Conservation (phyloP, 1,284 basidiomycete genomes). For the Taiwanofungus camphoratus region DNA sequence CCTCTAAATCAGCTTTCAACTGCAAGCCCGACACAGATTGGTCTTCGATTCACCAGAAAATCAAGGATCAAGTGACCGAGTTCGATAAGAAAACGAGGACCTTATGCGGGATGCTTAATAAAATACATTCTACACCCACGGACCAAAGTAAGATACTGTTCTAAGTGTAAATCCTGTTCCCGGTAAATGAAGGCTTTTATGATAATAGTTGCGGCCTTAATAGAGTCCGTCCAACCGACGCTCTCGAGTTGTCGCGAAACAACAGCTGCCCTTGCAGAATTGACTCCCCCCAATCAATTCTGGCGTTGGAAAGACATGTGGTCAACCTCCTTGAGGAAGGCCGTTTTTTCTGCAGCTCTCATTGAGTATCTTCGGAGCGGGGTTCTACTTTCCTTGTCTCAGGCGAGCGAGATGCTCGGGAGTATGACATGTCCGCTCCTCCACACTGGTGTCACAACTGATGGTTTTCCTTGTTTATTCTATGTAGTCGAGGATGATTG, state of each 20-base stretch:
- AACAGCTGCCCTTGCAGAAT: constrained; percentile 42
- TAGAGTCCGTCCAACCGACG: constrained; percentile 50
- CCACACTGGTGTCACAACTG: background rate
- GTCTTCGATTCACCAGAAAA: constrained; percentile 46
- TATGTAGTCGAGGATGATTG: constrained; percentile 62
- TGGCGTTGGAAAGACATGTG: constrained; percentile 83
- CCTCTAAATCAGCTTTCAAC: constrained; percentile 7
- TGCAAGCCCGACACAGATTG: constrained; percentile 2
- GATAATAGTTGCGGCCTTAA: constrained; percentile 49
- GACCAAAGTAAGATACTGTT: constrained; percentile 43
- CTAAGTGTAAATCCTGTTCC: background rate
- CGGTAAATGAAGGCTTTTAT: background rate
- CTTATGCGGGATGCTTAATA: constrained; percentile 63
- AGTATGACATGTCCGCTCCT: too few species aligned
- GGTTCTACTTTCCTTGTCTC: constrained; percentile 52
- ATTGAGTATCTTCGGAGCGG: constrained; percentile 60
- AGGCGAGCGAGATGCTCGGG: constrained; percentile 52
- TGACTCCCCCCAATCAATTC: constrained; percentile 66
- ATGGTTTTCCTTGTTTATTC: background rate
- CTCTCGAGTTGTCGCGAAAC: constrained; percentile 49
- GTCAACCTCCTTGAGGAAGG: constrained; percentile 57
- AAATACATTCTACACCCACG: constrained; percentile 68
- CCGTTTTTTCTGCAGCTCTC: constrained; percentile 62
- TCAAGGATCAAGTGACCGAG: constrained; percentile 66
- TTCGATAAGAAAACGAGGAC: constrained; percentile 68